Evolutionary conservation across 306 rosid genomes (phyloP).

Genomic region (Trifolium subterraneum): DNA sequence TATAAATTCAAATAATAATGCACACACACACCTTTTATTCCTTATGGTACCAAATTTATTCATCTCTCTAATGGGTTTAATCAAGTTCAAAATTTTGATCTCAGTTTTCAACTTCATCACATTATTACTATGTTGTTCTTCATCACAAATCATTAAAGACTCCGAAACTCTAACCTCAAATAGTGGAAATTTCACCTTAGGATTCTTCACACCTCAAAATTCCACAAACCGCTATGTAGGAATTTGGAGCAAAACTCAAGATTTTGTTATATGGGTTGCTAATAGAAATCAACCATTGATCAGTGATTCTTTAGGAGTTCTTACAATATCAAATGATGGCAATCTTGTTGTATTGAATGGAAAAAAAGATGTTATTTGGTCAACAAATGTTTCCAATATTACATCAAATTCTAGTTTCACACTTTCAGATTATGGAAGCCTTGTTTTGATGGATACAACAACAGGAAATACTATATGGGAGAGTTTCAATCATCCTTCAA

Average conservation of each 20-base stretch:
- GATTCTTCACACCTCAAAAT: conserved; percentile 10
- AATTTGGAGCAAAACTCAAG: conserved; percentile 17
- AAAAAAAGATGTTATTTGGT: conserved; percentile 39
- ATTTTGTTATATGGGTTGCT: conserved; percentile 6
- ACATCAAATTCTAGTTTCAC: conserved; percentile 31
- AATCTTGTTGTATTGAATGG: conserved; percentile 44
- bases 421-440: conserved; percentile 50
- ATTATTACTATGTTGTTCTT: conserved; percentile 11
- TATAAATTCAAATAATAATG: background rate
- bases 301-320: conserved; percentile 31
- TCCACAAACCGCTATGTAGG: background rate
- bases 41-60: background rate
- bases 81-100: background rate
- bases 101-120: background rate
- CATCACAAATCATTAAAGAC: conserved; percentile 7
- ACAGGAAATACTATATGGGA: conserved; percentile 39
- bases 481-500: conserved; percentile 50
- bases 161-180: background rate
- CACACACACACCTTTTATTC: background rate
- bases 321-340: conserved; percentile 29
- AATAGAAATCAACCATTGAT: conserved; percentile 33
- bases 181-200: conserved; percentile 27
- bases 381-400: conserved; percentile 38
- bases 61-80: background rate
- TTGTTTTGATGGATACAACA: conserved; percentile 27